These are phyloP conservation scores for Panicum virgatum DNA, from an alignment of 202 grass and related monocot genomes.

Conservation along the genomic window DNA sequence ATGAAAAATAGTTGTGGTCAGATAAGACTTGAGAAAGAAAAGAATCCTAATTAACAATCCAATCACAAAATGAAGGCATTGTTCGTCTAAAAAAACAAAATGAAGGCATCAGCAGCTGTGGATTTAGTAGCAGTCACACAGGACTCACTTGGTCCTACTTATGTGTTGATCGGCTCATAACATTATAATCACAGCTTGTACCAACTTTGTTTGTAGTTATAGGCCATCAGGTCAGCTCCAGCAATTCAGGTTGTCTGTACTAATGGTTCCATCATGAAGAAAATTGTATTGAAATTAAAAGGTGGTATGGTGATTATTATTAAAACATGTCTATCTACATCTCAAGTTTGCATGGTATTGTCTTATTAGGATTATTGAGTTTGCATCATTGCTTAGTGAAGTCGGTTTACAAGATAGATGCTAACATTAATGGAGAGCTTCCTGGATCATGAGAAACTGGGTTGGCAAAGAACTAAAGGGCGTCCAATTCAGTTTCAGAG, in stretches of 20 bases:
- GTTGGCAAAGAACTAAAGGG: not conserved
- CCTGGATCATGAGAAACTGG: not conserved
- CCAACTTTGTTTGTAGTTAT: too few relatives aligned
- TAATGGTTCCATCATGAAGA: not conserved
- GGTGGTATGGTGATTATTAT: not conserved
- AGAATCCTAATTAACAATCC: not conserved
- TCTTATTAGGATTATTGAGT: not conserved
- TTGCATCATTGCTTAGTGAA: not conserved
- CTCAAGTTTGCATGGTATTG: not conserved
- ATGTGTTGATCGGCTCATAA: too few relatives aligned
- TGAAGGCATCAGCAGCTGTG: too few relatives aligned
- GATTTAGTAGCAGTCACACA: not conserved
- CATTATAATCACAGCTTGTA: too few relatives aligned
- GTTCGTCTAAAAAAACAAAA: too few relatives aligned
- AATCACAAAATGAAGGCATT: not conserved
- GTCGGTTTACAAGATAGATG: not conserved
- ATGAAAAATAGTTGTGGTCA: not conserved
- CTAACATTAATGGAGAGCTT: not conserved
- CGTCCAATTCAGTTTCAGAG: not conserved
- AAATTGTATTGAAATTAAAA: not conserved
- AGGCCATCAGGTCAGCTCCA: conserved; percentile 2
- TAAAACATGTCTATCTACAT: not conserved
- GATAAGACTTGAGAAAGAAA: not conserved
- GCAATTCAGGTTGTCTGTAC: not conserved
- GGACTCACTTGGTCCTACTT: too few relatives aligned